These are phyloP conservation scores for Trapa incisa DNA, from an alignment of 345 rosid species.

Conservation along the genomic window DNA sequence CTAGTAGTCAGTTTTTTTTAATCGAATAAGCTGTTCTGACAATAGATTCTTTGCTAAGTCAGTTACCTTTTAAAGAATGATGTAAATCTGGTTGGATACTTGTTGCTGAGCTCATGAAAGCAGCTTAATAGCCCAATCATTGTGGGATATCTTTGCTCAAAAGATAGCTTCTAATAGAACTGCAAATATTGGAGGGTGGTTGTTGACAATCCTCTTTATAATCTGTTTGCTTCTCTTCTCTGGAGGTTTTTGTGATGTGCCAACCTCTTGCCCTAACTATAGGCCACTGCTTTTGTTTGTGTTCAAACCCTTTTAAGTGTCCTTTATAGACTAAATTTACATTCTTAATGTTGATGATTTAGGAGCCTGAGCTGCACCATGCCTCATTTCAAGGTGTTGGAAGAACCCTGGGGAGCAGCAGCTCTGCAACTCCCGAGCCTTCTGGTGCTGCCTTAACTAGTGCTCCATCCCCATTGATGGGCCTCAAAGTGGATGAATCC, in stretches of 20 bases:
- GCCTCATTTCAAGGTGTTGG: constrained; percentile 82
- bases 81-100: background rate
- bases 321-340: background rate
- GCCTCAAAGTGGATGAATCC: constrained; percentile 45
- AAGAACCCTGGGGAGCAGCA: constrained; percentile 78
- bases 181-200: background rate
- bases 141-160: background rate
- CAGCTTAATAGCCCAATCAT: background rate
- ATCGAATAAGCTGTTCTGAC: background rate
- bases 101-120: background rate
- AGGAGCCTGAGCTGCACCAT: constrained; percentile 66
- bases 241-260: background rate
- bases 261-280: background rate
- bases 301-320: background rate
- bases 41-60: background rate
- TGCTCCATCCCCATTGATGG: constrained; percentile 24
- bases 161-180: background rate
- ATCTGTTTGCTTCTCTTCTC: background rate
- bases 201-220: background rate
- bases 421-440: constrained; percentile 19
- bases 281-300: background rate
- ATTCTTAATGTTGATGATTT: background rate
- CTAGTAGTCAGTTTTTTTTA: background rate
- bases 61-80: background rate
- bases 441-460: constrained; percentile 21